Conservation (phyloP, 1,284 basidiomycete species). For the Leucoagaricus sp. region DNA sequence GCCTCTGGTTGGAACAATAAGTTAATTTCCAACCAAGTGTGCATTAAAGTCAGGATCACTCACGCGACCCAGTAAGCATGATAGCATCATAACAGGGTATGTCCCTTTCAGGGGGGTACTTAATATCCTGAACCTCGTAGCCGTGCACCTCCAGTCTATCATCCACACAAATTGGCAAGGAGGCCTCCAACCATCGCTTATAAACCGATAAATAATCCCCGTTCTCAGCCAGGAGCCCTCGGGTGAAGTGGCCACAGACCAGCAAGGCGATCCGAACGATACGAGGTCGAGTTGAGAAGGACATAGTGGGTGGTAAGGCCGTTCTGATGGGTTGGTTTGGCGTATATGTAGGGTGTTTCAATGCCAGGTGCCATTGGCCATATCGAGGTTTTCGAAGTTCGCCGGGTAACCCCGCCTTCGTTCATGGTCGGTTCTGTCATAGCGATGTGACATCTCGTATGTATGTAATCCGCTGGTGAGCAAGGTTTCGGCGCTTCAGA, state of each 20-base stretch:
- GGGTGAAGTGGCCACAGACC: not conserved
- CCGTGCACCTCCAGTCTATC: not conserved
- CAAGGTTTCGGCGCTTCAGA: too few relatives aligned
- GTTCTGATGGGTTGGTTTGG: too few relatives aligned
- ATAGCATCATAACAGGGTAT: not conserved
- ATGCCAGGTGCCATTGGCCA: too few relatives aligned
- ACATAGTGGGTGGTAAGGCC: too few relatives aligned
- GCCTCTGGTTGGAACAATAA: not conserved
- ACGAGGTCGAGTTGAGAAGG: too few relatives aligned
- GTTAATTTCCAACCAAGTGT: not conserved
- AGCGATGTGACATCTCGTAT: too few relatives aligned
- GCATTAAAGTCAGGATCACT: not conserved
- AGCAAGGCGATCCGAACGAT: not conserved
- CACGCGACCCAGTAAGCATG: not conserved
- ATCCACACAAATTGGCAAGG: not conserved
- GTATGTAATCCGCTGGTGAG: too few relatives aligned
- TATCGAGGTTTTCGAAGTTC: too few relatives aligned
- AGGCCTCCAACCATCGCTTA: not conserved
- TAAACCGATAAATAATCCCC: not conserved
- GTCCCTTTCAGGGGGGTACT: not conserved
- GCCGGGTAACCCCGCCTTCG: too few relatives aligned
- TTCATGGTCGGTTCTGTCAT: too few relatives aligned
- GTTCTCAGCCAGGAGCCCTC: not conserved
- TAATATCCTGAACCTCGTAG: not conserved
- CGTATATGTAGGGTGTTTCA: too few relatives aligned